A percentile compares a stretch with the other conserved stretches of the same genome.
Conservation (phyloP, 129 eudicot species). For the Sambucus nigra region DNA sequence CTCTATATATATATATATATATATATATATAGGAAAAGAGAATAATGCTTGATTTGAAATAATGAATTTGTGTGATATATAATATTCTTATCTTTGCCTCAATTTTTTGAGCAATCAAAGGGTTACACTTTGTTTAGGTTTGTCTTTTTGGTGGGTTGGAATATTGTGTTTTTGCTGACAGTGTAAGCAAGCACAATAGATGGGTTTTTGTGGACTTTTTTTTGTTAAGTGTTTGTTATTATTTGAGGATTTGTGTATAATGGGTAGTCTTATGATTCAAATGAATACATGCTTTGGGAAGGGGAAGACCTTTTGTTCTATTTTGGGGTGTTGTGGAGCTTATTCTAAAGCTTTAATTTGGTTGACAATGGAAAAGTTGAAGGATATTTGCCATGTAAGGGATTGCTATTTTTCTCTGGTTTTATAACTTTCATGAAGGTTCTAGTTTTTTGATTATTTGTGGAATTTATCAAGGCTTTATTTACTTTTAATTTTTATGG, state of each 20-base stretch:
- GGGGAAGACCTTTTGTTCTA: conserved; percentile 17
- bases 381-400: conserved; percentile 32
- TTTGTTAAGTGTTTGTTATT: conserved; percentile 6
- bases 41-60: too few species aligned
- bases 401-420: neutral
- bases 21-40: too few species aligned
- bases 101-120: neutral
- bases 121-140: conserved; percentile 8
- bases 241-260: conserved; percentile 6
- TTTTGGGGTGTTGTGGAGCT: conserved; percentile 14
- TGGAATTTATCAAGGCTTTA: neutral
- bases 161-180: conserved; percentile 30
- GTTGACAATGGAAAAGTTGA: conserved; percentile 27
- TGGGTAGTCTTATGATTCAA: conserved; percentile 20
- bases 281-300: conserved; percentile 13
- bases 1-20: too few species aligned
- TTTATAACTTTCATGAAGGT: too few species aligned
- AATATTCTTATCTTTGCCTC: conserved; percentile 5
- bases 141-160: conserved; percentile 18
- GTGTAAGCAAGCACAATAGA: conserved; percentile 23
- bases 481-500: too few species aligned
- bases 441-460: neutral
- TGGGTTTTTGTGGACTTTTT: conserved; percentile 9
- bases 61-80: neutral
- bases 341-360: conserved; percentile 12